phyloP scores from a whole-genome alignment of 371 early-diverging fungal genomes.

The Mortierella sp. region DNA sequence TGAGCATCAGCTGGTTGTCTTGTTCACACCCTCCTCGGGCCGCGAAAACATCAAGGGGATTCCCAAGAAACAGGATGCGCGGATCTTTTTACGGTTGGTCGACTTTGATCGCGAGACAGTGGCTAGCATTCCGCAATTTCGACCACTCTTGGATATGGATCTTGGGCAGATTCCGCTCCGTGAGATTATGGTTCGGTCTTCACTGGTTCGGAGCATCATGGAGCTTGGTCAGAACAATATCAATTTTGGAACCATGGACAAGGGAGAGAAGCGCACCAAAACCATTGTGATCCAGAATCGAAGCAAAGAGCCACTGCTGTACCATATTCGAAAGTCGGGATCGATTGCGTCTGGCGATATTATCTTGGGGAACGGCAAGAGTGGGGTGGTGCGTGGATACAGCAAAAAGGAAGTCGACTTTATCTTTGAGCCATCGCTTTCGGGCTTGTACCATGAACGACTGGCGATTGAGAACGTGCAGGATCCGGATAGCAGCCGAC shows the following conservation, averaged over 20 bases:
- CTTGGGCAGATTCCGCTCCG: slow-evolving; percentile 87
- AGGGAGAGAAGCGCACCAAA: slow-evolving; percentile 88
- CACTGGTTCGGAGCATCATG: slow-evolving; percentile 87
- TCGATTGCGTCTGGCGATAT: slow-evolving; percentile 96
- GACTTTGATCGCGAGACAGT: slow-evolving; percentile 82
- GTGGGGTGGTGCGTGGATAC: slow-evolving; percentile 92
- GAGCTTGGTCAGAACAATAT: slow-evolving; percentile 96
- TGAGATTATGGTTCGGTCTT: slow-evolving; percentile 89
- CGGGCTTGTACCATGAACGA: slow-evolving; percentile 90
- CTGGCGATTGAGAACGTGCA: slow-evolving; percentile 91
- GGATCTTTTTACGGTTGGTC: slow-evolving; percentile 78
- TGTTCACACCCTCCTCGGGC: slow-evolving; percentile 76
- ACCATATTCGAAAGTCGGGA: slow-evolving; percentile 94
- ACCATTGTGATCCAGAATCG: slow-evolving; percentile 92
- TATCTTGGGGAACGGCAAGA: slow-evolving; percentile 76
- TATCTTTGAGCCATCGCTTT: slow-evolving; percentile 89
- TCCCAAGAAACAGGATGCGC: slow-evolving; percentile 84
- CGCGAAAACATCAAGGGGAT: slow-evolving; percentile 75
- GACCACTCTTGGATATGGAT: slow-evolving; percentile 69
- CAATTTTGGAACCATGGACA: slow-evolving; percentile 93
- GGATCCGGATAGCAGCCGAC: slow-evolving; percentile 86
- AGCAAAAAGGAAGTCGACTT: slow-evolving; percentile 94
- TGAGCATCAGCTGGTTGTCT: slow-evolving; percentile 78
- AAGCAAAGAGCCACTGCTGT: slow-evolving; percentile 89
- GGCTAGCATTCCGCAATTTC: slow-evolving; percentile 73